Percentiles rank a stretch among this genome's conserved stretches.
phyloP scores from a whole-genome alignment of 768 basidiomycete species.

The Kwoniella dejecticola region DNA sequence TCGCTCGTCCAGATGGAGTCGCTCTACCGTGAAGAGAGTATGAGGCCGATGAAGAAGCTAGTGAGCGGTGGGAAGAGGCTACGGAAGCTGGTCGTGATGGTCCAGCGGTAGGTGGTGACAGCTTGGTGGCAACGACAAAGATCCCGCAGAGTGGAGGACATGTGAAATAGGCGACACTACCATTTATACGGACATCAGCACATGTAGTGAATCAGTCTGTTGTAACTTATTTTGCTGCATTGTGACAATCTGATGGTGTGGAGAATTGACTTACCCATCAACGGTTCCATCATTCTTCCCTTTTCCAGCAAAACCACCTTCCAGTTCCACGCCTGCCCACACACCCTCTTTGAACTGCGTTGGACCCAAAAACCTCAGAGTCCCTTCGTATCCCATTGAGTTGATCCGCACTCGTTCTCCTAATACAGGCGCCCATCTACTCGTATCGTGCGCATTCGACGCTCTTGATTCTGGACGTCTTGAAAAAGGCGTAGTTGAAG shows the following conservation, averaged over 20 bases:
- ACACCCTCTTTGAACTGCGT: conserved; percentile 85
- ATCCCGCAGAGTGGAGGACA: conserved; percentile 87
- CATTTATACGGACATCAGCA: conserved; percentile 16
- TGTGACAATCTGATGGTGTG: background rate
- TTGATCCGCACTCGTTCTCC: conserved; percentile 86
- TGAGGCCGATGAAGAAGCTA: conserved; percentile 33
- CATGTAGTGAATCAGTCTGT: conserved; percentile 1
- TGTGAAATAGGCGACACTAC: conserved; percentile 78
- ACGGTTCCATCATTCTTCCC: conserved; percentile 96
- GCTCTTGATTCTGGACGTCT: conserved; percentile 45
- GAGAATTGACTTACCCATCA: conserved; percentile 63
- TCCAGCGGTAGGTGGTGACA: conserved; percentile 74
- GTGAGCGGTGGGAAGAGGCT: conserved; percentile 65
- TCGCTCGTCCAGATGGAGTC: conserved; percentile 57
- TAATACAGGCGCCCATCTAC: conserved; percentile 58
- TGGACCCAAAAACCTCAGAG: conserved; percentile 74
- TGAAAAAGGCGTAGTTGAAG: conserved; percentile 40
- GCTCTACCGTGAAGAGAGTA: conserved; percentile 56
- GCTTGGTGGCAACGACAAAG: conserved; percentile 79
- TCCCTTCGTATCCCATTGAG: conserved; percentile 81
- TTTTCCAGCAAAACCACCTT: conserved; percentile 79
- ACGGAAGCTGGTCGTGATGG: conserved; percentile 75
- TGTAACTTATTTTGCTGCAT: too few species aligned
- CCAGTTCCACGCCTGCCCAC: conserved; percentile 92
- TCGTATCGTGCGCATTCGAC: conserved; percentile 20